These are phyloP conservation scores for Saccharomycopsis capsularis DNA, from an alignment of 805 yeast species.

Conservation along the genomic window DNA sequence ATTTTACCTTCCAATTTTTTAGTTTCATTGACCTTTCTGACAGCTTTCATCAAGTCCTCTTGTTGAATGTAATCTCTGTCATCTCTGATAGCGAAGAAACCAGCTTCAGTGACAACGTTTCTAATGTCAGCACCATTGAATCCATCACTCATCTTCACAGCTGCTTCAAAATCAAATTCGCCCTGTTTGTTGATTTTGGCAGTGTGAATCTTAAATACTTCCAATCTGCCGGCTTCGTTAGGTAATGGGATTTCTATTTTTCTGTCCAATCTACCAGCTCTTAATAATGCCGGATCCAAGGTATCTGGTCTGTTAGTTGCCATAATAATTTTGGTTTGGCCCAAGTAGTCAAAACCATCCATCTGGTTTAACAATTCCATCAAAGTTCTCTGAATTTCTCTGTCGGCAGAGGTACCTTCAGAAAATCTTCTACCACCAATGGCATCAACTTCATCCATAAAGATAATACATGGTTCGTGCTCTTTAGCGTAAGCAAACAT, in stretches of 20 bases:
- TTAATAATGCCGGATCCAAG: conserved; percentile 89
- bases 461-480: conserved; percentile 96
- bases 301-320: conserved; percentile 99
- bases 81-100: conserved; percentile 95
- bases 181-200: conserved; percentile 81
- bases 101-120: conserved; percentile 97
- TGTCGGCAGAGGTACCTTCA: conserved; percentile 97
- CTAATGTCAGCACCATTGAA: conserved; percentile 98
- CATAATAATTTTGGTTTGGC: conserved; percentile 96
- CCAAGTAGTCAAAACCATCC: conserved; percentile 97
- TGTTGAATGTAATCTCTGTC: conserved; percentile 93
- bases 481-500: conserved; percentile 98
- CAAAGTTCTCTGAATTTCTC: conserved; percentile 95
- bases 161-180: conserved; percentile 94
- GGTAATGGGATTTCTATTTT: conserved; percentile 94
- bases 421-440: conserved; percentile 97
- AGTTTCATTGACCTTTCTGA: conserved; percentile 91
- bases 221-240: conserved; percentile 91
- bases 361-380: conserved; percentile 96
- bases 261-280: conserved; percentile 97
- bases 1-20: conserved; percentile 95
- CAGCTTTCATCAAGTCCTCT: conserved; percentile 95
- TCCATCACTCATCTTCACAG: conserved; percentile 97
- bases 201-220: conserved; percentile 90
- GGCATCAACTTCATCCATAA: conserved; percentile 98